Evolutionary conservation across 202 grass and related monocot species (phyloP), one percentile per base, ranked within the genome.

Genomic region (Zizania palustris): DNA sequence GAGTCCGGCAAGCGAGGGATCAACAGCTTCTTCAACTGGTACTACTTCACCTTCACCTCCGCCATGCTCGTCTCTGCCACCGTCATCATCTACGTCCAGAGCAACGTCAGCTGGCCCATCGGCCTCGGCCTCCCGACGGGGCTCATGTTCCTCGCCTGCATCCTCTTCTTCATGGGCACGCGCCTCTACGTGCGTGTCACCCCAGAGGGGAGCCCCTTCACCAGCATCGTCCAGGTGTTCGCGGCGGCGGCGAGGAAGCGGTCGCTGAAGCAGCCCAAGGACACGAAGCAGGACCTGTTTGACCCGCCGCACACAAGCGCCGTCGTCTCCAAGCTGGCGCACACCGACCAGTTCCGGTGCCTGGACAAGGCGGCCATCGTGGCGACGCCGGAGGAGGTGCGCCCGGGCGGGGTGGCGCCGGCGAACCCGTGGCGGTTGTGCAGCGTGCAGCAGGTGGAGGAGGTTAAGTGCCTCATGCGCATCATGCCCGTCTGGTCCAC

Each of bases 11-110:
- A 84, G 89, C 79, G 88, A 21, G 92, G 92, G 42, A 99, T 99
- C 92, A 96, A 91, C 89, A 99, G 96, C 81, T 99, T 99, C 87
- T 99, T 99, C 85, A 97, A 93, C 85, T 97, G 93, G 93, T 97
- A 99, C 75, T 99, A 99, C 88, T 99, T 99, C 87, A 91, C 92
- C 71, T 88, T 96, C 71, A 96, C 87, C 16, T 34, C 75, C 1
- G 90, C 96, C 7, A 92, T 99, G 86, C 84, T 94, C 75, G 50
- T 99, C 58, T 89, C 96, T 11, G 81, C 88, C 56, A 99, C 96
- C 10, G 79, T 93, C 64, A 93, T 99, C 84, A 91, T 99, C 87
- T 99, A 99, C 85, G 78, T 99, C 39, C 96, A 99, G 92, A 96
- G 90, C 86, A 90, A 86, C 54, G 79, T 99, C 6, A 93, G 86